Evolutionary conservation across 352 stramenopile species (phyloP).

Genomic region (Phytophthora melonis): DNA sequence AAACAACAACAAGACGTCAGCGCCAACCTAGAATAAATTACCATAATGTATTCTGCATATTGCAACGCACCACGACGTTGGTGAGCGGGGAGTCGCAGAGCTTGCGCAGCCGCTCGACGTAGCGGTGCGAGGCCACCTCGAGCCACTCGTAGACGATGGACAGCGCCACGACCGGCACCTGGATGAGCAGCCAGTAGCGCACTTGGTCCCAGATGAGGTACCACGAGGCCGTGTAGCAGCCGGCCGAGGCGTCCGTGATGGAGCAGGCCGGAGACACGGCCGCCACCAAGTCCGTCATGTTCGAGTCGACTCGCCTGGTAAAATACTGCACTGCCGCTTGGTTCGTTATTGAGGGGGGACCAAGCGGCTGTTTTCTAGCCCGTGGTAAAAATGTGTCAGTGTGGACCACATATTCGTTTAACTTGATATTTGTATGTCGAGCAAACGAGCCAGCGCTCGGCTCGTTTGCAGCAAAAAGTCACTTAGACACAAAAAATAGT

Average conservation of each 20-base stretch:
- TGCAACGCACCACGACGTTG: constrained; percentile 58
- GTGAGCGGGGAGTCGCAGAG: constrained; percentile 77
- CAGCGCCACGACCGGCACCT: constrained; percentile 70
- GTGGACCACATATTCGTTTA: background rate
- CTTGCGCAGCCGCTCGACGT: constrained; percentile 72
- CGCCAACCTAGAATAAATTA: background rate
- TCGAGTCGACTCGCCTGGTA: background rate
- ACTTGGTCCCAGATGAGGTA: constrained; percentile 85
- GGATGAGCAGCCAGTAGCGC: constrained; percentile 81
- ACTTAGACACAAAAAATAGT: too few relatives aligned
- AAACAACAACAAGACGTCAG: background rate
- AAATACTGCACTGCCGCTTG: background rate
- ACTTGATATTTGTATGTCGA: background rate
- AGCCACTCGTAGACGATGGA: constrained; percentile 88
- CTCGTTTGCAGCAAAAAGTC: too few relatives aligned
- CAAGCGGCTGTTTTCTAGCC: constrained; percentile 27
- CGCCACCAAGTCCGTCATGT: constrained; percentile 27
- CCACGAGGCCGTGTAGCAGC: constrained; percentile 87
- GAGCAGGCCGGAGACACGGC: constrained; percentile 50
- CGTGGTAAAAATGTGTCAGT: background rate
- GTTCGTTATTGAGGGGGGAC: background rate
- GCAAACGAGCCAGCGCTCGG: background rate
- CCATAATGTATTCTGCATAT: background rate
- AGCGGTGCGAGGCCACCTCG: constrained; percentile 66
- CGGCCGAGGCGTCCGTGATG: constrained; percentile 59